phyloP scores from a whole-genome alignment of 1,139 yeast species.

The Blastobotrys persicus region DNA sequence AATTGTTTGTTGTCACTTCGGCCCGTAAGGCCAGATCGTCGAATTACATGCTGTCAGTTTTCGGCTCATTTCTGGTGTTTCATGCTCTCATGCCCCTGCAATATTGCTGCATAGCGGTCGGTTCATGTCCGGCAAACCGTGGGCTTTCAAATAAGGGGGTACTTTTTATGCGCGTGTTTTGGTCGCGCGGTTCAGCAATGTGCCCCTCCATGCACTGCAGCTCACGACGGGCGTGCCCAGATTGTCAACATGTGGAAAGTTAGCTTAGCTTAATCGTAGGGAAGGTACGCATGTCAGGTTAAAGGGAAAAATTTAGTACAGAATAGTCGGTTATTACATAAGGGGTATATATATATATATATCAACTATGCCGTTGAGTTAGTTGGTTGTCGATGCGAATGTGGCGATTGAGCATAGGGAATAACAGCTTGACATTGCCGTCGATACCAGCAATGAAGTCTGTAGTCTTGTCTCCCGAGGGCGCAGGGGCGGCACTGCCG shows the following conservation, averaged over 20 bases:
- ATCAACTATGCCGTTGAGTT: neutral
- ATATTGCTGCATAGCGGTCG: neutral
- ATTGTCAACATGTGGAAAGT: too few species aligned
- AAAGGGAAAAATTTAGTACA: neutral
- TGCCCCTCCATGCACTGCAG: too few species aligned
- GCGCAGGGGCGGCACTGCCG: neutral
- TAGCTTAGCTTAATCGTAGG: too few species aligned
- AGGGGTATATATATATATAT: neutral
- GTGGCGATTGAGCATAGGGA: slow-evolving; percentile 9
- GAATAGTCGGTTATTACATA: neutral
- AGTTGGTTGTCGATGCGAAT: neutral
- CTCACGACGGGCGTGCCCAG: too few species aligned
- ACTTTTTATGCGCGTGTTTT: too few species aligned
- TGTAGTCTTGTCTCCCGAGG: slow-evolving; percentile 3
- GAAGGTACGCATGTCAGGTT: too few species aligned
- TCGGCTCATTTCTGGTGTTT: neutral
- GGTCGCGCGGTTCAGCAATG: too few species aligned
- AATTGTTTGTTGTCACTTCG: too few species aligned
- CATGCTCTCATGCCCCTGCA: neutral
- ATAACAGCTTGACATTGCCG: slow-evolving; percentile 8
- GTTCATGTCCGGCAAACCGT: too few species aligned
- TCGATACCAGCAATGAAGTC: slow-evolving; percentile 9
- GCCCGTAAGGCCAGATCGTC: neutral
- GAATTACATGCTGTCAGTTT: neutral
- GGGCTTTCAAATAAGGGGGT: too few species aligned